Conservation (phyloP, 768 basidiomycete species). For the Pisolithus sp. region DNA sequence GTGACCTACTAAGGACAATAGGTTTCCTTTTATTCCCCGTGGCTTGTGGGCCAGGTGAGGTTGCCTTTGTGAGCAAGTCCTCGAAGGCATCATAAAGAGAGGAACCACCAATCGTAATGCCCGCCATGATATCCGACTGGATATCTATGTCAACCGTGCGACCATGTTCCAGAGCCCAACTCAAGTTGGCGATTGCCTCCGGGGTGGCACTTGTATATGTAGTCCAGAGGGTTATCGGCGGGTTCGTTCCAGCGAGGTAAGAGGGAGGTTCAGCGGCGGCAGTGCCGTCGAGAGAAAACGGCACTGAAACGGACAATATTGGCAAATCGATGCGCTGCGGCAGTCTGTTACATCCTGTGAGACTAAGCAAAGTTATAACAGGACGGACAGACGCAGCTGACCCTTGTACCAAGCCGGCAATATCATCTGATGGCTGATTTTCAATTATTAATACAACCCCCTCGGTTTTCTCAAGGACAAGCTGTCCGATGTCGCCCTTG, state of each 20-base stretch:
- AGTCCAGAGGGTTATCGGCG: conserved; percentile 39
- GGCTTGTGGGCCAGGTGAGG: conserved; percentile 12
- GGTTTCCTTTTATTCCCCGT: conserved; percentile 36
- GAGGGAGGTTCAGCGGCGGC: conserved; percentile 34
- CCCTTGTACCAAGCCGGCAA: conserved; percentile 41
- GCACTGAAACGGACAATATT: conserved; percentile 53
- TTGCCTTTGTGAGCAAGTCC: conserved; percentile 64
- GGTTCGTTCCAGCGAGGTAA: conserved; percentile 20
- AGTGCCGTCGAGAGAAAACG: conserved; percentile 51
- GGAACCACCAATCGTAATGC: conserved; percentile 26
- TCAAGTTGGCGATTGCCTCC: conserved; percentile 47
- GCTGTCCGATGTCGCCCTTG: conserved; percentile 39
- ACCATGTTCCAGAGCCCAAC: conserved; percentile 59
- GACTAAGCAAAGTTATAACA: background rate
- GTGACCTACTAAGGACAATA: conserved; percentile 56
- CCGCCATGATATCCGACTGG: conserved; percentile 40
- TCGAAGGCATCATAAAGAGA: conserved; percentile 61
- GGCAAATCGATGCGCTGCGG: conserved; percentile 23
- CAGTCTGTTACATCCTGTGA: conserved; percentile 9
- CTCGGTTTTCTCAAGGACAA: conserved; percentile 39
- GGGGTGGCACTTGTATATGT: conserved; percentile 46
- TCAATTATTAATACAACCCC: conserved; percentile 56
- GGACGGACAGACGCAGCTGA: conserved; percentile 7
- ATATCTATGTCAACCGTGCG: conserved; percentile 69
- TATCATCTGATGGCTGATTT: conserved; percentile 28